Evolutionary conservation across 139 green algal genomes (phyloP).

Genomic region (Picochlorum costavermella): DNA sequence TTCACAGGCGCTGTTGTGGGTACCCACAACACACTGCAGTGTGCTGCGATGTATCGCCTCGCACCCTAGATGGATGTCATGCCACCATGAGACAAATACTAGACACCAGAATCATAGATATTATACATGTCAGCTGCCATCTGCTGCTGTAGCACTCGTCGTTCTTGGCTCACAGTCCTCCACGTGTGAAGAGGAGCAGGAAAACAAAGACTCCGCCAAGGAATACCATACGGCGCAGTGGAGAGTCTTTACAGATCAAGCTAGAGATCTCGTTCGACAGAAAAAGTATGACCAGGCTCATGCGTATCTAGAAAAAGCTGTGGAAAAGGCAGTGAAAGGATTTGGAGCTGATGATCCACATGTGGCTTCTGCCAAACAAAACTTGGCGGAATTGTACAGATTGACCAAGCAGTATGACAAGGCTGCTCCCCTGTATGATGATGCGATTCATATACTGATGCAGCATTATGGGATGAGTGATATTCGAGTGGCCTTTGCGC

Average conservation of each 20-base stretch:
- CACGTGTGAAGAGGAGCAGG: neutral
- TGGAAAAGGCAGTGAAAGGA: constrained; percentile 42
- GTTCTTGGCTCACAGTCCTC: neutral
- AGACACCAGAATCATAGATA: too few species aligned
- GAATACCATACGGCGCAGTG: constrained; percentile 20
- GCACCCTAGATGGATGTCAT: too few species aligned
- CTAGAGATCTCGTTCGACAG: constrained; percentile 21
- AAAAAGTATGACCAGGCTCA: constrained; percentile 47
- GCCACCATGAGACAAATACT: too few species aligned
- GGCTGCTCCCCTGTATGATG: constrained; percentile 51
- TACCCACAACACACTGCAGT: too few species aligned
- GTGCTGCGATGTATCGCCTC: too few species aligned
- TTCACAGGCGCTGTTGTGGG: too few species aligned
- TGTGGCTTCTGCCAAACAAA: constrained; percentile 54
- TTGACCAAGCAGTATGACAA: constrained; percentile 39
- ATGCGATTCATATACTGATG: constrained; percentile 17
- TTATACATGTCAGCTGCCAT: too few species aligned
- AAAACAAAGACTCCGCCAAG: neutral
- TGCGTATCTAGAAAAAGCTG: constrained; percentile 41
- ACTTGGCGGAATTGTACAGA: constrained; percentile 67
- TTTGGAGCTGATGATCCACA: constrained; percentile 59
- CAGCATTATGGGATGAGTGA: constrained; percentile 19
- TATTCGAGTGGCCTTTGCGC: constrained; percentile 16
- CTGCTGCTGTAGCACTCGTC: neutral
- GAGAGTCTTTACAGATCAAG: constrained; percentile 33